phyloP scores from a whole-genome alignment of 176 grass and related monocot species.

The Chrysopogon serrulatus region DNA sequence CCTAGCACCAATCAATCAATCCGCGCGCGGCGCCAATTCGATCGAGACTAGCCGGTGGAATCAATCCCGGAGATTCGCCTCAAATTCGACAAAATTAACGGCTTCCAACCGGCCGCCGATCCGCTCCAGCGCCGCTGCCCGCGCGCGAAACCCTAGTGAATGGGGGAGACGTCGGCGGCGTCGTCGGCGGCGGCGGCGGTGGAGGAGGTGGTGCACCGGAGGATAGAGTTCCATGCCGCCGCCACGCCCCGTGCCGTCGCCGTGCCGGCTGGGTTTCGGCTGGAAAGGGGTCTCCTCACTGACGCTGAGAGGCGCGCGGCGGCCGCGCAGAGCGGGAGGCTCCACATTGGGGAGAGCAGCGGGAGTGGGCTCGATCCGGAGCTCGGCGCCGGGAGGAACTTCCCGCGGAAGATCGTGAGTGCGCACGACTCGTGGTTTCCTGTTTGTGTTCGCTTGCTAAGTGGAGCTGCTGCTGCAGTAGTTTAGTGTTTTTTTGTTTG shows the following conservation, averaged over 20 bases:
- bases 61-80: background rate
- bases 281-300: constrained; percentile 42
- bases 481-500: background rate
- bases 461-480: background rate
- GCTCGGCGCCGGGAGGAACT: constrained; percentile 63
- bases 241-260: background rate
- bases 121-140: background rate
- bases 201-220: constrained; percentile 33
- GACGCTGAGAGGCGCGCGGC: background rate
- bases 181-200: background rate
- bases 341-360: constrained; percentile 37
- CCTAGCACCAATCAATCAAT: background rate
- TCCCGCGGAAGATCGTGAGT: constrained; percentile 94
- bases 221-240: constrained; percentile 67
- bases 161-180: background rate
- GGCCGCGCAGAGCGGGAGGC: background rate
- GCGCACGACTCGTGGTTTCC: background rate
- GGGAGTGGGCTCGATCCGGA: constrained; percentile 64
- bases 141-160: constrained; percentile 8
- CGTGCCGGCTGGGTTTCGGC: constrained; percentile 16
- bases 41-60: background rate
- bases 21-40: background rate
- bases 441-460: background rate
- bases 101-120: background rate
- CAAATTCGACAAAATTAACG: background rate